These are phyloP conservation scores for Neurospora sp. DNA, from an alignment of 495 filamentous ascomycete genomes.

Conservation along the genomic window DNA sequence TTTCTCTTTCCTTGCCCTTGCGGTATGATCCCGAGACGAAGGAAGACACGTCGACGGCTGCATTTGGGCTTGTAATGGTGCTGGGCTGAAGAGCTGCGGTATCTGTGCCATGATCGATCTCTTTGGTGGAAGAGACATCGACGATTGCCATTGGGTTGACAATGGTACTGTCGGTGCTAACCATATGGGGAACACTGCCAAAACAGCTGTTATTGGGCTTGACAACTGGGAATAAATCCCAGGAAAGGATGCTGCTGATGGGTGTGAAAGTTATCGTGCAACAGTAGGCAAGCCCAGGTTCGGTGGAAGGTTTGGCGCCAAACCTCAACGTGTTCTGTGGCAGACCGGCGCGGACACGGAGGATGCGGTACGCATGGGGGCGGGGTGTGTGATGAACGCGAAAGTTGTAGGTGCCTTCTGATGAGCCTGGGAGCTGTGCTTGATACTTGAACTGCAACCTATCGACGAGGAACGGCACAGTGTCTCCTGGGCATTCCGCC, in stretches of 20 bases:
- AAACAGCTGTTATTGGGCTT: neutral
- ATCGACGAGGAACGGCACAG: neutral
- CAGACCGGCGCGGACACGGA: neutral
- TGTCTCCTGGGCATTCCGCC: neutral
- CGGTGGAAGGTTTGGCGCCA: neutral
- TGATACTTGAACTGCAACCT: neutral
- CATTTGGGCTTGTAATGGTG: conserved; percentile 15
- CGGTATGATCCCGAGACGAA: conserved; percentile 25
- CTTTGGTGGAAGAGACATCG: neutral
- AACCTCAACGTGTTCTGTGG: neutral
- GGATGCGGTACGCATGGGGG: neutral
- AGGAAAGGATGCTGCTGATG: neutral
- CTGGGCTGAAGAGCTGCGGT: neutral
- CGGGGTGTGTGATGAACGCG: neutral
- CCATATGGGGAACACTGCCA: neutral
- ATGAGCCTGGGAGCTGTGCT: neutral
- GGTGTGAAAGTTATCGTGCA: neutral
- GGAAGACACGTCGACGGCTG: conserved; percentile 25
- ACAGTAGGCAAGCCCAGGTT: neutral
- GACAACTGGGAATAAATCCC: neutral
- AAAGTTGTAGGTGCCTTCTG: neutral
- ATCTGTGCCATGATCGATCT: neutral
- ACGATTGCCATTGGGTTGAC: neutral
- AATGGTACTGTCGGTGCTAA: neutral
- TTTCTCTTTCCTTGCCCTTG: neutral